Evolutionary conservation across 805 yeast species (phyloP).

Genomic region (Ascoidea rubescens): DNA sequence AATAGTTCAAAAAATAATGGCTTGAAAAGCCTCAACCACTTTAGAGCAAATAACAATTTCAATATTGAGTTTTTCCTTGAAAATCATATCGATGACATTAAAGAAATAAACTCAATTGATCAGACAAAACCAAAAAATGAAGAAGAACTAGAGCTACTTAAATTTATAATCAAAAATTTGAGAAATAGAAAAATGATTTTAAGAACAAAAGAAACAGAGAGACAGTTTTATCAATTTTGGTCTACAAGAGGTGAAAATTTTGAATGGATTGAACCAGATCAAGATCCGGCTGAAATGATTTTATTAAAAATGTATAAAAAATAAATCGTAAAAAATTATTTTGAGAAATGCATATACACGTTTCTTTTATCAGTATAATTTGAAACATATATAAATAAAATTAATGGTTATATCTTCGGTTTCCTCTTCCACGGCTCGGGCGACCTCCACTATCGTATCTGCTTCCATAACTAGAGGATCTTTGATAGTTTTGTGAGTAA

Average conservation of each 20-base stretch:
- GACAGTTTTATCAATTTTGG: slow-evolving; percentile 73
- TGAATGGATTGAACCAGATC: slow-evolving; percentile 84
- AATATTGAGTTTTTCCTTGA: too few relatives aligned
- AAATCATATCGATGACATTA: background rate
- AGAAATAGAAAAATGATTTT: slow-evolving; percentile 22
- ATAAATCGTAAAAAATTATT: too few relatives aligned
- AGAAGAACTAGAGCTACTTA: slow-evolving; percentile 4
- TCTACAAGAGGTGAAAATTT: slow-evolving; percentile 76
- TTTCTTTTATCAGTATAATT: too few relatives aligned
- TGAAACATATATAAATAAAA: too few relatives aligned
- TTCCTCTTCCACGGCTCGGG: too few relatives aligned
- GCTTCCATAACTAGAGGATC: too few relatives aligned
- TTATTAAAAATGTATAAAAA: slow-evolving; percentile 4
- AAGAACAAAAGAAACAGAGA: slow-evolving; percentile 48
- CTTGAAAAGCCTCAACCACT: background rate
- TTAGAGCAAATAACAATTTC: background rate
- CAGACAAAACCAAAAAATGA: background rate
- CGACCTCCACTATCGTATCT: too few relatives aligned
- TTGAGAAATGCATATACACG: too few relatives aligned
- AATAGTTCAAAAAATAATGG: background rate
- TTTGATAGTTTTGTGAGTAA: too few relatives aligned
- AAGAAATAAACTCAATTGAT: background rate
- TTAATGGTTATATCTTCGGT: too few relatives aligned
- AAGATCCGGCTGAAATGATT: slow-evolving; percentile 64
- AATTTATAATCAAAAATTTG: slow-evolving; percentile 13